Conservation (phyloP, 192 early-diverging fungal genomes). For the Umbelopsis sp. region DNA sequence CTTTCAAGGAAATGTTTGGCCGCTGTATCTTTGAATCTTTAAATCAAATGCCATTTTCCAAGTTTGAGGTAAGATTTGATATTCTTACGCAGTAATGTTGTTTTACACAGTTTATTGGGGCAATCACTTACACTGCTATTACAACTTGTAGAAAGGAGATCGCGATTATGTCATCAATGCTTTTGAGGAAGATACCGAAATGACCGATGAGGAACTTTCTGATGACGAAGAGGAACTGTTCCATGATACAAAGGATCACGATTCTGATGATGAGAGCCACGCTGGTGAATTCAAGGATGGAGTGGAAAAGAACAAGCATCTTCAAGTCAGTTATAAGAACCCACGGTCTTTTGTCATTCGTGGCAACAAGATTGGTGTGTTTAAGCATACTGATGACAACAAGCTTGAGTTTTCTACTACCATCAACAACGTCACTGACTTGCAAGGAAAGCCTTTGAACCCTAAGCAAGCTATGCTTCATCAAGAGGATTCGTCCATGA, state of each 20-base stretch:
- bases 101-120: background rate
- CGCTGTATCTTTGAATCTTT: conserved; percentile 77
- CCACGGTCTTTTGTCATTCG: conserved; percentile 91
- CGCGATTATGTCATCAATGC: conserved; percentile 77
- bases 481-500: conserved; percentile 78
- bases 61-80: conserved; percentile 51
- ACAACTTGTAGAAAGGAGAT: conserved; percentile 50
- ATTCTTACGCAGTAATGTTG: background rate
- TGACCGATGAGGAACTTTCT: conserved; percentile 47
- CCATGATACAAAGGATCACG: conserved; percentile 42
- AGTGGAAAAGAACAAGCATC: conserved; percentile 68
- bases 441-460: conserved; percentile 63
- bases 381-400: conserved; percentile 75
- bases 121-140: background rate
- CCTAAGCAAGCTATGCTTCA: conserved; percentile 85
- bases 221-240: conserved; percentile 47
- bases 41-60: conserved; percentile 64
- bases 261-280: conserved; percentile 47
- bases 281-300: conserved; percentile 36
- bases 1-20: conserved; percentile 69
- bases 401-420: conserved; percentile 77
- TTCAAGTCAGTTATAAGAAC: conserved; percentile 84
- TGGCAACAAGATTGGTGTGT: conserved; percentile 88
- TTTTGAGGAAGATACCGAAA: conserved; percentile 74
- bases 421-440: conserved; percentile 72